Base-by-base conservation (phyloP, 148 eudicot species). In the Vaccinium macrocarpon region DNA sequence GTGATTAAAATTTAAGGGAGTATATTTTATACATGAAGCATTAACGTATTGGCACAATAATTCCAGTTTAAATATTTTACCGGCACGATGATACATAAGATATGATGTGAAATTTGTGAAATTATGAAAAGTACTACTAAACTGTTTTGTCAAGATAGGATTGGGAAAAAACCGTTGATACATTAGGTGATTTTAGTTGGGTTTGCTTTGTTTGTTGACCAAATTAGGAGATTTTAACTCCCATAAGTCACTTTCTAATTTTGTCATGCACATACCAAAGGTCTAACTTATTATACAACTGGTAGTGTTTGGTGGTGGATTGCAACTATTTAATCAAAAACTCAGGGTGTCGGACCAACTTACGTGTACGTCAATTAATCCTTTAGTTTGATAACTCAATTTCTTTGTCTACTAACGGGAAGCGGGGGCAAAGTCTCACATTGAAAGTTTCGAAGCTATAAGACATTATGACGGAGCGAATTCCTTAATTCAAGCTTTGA, bases 151-250 rank as follows among this genome's bases (percentile, higher is more conserved):
- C 27, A 8, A 15, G 59, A 4, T 16, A 16, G 59, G 5, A 56
- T 14, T 14, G 59, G 59, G 21, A 16, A 15, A 6, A 59, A 59
- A 62, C 25, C n/a, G 8, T 62, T 62, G 27, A 9, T n/a, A 62
- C 27, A 83, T 61, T 64, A 59, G 50, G 50, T 76, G 76, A 59
- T 15, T 76, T 25, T 64, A 29, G 81, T 78, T 78, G 62, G 76
- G 55, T 32, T 53, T 77, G 56, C 81, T 84, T 21, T 61, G 82
- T 78, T 84, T 78, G 85, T 78, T 84, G 85, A 84, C 85, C 85
- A 84, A 84, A 77, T 64, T 84, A 6, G 50, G 50, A 64, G 62
- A 18, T 27, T 59, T 76, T 59, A 83, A 83, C 74, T 25, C 73
- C 48, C 48, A 16, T 25, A 13, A 74, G 46, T 83, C 79, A 21